Evolutionary conservation across 768 basidiomycete genomes (phyloP).

Genomic region (Russula abietina): DNA sequence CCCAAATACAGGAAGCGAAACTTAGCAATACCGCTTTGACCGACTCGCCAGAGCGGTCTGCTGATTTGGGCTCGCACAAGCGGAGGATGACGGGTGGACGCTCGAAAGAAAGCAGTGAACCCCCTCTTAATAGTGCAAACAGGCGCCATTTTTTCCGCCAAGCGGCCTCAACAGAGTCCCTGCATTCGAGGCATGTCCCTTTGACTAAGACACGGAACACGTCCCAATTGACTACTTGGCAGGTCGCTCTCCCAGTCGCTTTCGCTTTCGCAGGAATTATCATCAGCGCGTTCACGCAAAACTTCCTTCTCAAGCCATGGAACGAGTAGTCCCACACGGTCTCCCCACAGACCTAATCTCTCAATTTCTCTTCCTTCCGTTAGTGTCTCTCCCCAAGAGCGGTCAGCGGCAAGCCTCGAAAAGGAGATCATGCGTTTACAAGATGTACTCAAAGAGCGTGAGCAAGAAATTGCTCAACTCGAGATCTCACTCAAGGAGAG

Average conservation of each 20-base stretch:
- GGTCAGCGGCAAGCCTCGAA: slow-evolving; percentile 81
- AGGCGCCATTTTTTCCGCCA: slow-evolving; percentile 82
- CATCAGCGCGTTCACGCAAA: slow-evolving; percentile 81
- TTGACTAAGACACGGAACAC: slow-evolving; percentile 17
- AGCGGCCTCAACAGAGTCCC: slow-evolving; percentile 81
- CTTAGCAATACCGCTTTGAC: slow-evolving; percentile 46
- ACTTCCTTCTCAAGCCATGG: slow-evolving; percentile 71
- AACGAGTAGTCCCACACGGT: slow-evolving; percentile 59
- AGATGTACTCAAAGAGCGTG: slow-evolving; percentile 84
- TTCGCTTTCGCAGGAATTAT: slow-evolving; percentile 97
- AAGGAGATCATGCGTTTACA: slow-evolving; percentile 95
- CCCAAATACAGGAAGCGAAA: slow-evolving; percentile 85
- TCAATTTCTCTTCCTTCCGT: slow-evolving; percentile 49
- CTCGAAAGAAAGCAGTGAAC: slow-evolving; percentile 45
- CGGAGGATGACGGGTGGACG: slow-evolving; percentile 49
- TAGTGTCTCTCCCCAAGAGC: slow-evolving; percentile 44
- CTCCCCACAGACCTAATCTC: slow-evolving; percentile 53
- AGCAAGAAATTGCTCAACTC: slow-evolving; percentile 78
- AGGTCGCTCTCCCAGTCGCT: slow-evolving; percentile 91
- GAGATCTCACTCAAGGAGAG: slow-evolving; percentile 49
- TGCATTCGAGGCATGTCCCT: slow-evolving; percentile 66
- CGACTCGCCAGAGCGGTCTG: slow-evolving; percentile 41
- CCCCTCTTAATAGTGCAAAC: slow-evolving; percentile 44
- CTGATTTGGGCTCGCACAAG: slow-evolving; percentile 44
- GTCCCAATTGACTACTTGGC: slow-evolving; percentile 22